These are phyloP conservation scores for Primulina tabacum DNA, from an alignment of 257 asterid genomes.

Conservation along the genomic window DNA sequence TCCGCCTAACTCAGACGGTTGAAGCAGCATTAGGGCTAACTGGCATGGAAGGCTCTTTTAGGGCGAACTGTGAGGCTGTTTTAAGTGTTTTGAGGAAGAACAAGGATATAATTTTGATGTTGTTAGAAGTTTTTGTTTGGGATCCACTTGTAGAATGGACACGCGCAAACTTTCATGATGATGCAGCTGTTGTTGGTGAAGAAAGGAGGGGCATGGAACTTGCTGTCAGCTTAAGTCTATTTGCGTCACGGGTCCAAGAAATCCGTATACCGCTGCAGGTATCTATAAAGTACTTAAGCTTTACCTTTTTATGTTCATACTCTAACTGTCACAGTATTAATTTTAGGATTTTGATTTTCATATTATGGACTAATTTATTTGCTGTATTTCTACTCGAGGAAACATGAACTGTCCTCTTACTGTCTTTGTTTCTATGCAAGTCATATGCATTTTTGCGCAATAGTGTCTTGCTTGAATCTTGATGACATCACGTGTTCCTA, in stretches of 20 bases:
- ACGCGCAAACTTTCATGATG: slow-evolving; percentile 96
- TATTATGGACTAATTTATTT: slow-evolving; percentile 9
- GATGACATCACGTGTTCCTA: not conserved
- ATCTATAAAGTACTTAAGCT: slow-evolving; percentile 22
- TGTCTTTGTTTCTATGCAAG: slow-evolving; percentile 15
- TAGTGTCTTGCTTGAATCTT: not conserved
- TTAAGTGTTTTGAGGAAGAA: slow-evolving; percentile 84
- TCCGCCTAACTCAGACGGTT: slow-evolving; percentile 95
- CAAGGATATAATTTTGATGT: slow-evolving; percentile 90
- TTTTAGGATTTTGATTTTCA: slow-evolving; percentile 7
- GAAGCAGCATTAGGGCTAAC: slow-evolving; percentile 96
- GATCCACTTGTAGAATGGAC: slow-evolving; percentile 99
- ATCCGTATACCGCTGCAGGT: slow-evolving; percentile 98
- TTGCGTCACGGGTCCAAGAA: slow-evolving; percentile 98
- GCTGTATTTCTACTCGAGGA: slow-evolving; percentile 3
- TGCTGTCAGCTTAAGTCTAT: slow-evolving; percentile 95
- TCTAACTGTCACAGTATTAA: slow-evolving; percentile 10
- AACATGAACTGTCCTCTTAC: slow-evolving; percentile 6
- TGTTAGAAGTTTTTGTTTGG: slow-evolving; percentile 93
- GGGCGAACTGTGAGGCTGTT: slow-evolving; percentile 91
- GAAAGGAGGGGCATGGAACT: slow-evolving; percentile 99
- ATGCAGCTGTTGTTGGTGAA: slow-evolving; percentile 97
- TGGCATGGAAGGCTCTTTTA: slow-evolving; percentile 92
- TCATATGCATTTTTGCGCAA: not conserved
- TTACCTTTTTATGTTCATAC: slow-evolving; percentile 15